phyloP scores from a whole-genome alignment of 148 eudicot species.

The Dysphania ambrosioides region DNA sequence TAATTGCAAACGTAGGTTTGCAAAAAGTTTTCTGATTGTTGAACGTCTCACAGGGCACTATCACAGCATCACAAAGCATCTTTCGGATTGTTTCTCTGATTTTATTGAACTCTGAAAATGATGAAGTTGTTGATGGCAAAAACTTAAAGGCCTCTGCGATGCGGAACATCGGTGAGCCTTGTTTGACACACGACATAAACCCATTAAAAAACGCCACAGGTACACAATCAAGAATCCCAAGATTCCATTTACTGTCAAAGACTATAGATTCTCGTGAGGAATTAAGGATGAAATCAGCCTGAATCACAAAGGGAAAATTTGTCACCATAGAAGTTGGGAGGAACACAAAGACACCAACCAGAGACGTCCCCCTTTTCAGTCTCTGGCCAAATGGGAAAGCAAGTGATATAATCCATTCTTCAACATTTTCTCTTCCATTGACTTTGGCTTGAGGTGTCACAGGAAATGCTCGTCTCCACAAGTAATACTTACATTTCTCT shows the following conservation, averaged over 20 bases:
- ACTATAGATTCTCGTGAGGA: slow-evolving; percentile 44
- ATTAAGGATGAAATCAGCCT: slow-evolving; percentile 47
- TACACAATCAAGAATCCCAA: slow-evolving; percentile 36
- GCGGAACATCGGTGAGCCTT: slow-evolving; percentile 14
- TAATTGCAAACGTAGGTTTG: slow-evolving; percentile 8
- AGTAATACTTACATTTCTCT: slow-evolving; percentile 37
- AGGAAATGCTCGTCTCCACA: slow-evolving; percentile 42
- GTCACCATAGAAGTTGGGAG: slow-evolving; percentile 49
- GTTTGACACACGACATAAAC: slow-evolving; percentile 32
- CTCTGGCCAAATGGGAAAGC: slow-evolving; percentile 45
- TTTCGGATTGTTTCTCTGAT: slow-evolving; percentile 27
- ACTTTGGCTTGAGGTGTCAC: slow-evolving; percentile 33
- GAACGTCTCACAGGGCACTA: slow-evolving; percentile 41
- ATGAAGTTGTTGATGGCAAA: slow-evolving; percentile 28
- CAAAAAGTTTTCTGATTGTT: background rate
- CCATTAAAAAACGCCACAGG: slow-evolving; percentile 31
- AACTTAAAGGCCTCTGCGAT: slow-evolving; percentile 24
- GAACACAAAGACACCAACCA: slow-evolving; percentile 42
- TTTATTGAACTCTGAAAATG: slow-evolving; percentile 29
- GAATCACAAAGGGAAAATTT: slow-evolving; percentile 47
- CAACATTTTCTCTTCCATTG: slow-evolving; percentile 32
- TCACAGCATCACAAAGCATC: slow-evolving; percentile 10
- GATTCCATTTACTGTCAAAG: slow-evolving; percentile 44
- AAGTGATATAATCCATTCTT: slow-evolving; percentile 37
- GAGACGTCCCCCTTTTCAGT: slow-evolving; percentile 35